Evolutionary conservation across 1,284 basidiomycete genomes (phyloP).

Genomic region (Ceratobasidium theobromae): DNA sequence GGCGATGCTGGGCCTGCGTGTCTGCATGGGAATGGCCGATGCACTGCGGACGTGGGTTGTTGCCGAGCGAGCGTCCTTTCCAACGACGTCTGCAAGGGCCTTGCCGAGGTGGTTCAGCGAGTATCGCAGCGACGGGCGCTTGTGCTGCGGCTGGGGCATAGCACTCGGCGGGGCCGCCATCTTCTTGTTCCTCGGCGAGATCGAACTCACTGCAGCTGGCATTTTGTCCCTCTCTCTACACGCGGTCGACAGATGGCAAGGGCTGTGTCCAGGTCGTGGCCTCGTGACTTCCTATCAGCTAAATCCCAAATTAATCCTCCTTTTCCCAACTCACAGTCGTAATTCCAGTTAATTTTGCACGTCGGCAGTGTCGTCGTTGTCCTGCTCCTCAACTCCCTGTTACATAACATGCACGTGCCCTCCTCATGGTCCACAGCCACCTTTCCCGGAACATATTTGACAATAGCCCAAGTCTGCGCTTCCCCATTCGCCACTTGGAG

Average conservation of each 20-base stretch:
- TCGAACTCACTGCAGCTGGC: not conserved
- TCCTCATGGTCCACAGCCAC: too few species aligned
- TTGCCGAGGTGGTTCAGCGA: slow-evolving; percentile 26
- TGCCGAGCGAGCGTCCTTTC: slow-evolving; percentile 12
- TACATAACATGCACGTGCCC: too few species aligned
- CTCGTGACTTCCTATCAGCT: too few species aligned
- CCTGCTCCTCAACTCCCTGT: too few species aligned
- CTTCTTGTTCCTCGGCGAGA: slow-evolving; percentile 13
- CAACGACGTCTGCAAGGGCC: slow-evolving; percentile 19
- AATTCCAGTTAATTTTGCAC: too few species aligned
- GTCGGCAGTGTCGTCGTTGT: too few species aligned
- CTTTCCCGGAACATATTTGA: too few species aligned
- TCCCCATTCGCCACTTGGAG: too few species aligned
- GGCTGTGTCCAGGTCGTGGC: slow-evolving; percentile 8
- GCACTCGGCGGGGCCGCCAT: not conserved
- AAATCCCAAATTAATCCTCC: too few species aligned
- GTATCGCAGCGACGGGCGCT: slow-evolving; percentile 28
- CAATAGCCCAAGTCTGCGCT: too few species aligned
- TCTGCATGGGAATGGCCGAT: not conserved
- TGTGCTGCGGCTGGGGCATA: slow-evolving; percentile 12
- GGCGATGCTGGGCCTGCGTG: slow-evolving; percentile 12
- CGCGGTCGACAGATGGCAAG: slow-evolving; percentile 4
- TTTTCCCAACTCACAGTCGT: too few species aligned
- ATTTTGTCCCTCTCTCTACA: not conserved
- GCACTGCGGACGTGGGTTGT: slow-evolving; percentile 7